These are phyloP conservation scores for Herpetospermum pedunculosum DNA, from an alignment of 306 rosid genomes.

Conservation along the genomic window DNA sequence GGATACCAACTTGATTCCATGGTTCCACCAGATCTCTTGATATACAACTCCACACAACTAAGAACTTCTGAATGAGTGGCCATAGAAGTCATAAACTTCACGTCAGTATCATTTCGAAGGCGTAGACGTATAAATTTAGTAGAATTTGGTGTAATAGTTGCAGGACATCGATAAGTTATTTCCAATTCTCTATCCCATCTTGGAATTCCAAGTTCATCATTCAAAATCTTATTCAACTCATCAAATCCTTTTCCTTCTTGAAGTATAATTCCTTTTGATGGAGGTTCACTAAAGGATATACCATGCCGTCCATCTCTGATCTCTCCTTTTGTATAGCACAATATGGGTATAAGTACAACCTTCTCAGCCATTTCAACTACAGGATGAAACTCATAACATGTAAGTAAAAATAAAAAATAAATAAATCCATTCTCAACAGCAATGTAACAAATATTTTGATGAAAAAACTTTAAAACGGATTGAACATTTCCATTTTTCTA, in stretches of 20 bases:
- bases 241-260: neutral
- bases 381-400: neutral
- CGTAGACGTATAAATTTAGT: neutral
- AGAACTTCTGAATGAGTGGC: neutral
- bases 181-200: neutral
- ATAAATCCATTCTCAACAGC: neutral
- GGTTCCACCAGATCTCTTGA: neutral
- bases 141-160: neutral
- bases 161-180: neutral
- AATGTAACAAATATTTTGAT: neutral
- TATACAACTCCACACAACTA: neutral
- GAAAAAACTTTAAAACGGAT: neutral
- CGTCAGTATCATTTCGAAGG: neutral
- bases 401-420: no score
- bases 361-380: neutral
- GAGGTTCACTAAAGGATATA: neutral
- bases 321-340: neutral
- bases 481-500: neutral
- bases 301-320: neutral
- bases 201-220: neutral
- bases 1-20: neutral
- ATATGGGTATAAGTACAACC: neutral
- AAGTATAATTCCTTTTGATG: neutral
- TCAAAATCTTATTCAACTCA: neutral
- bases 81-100: neutral